Conservation (phyloP, 2,329 filamentous ascomycete species). For the Hymenoscyphus fraxineus region DNA sequence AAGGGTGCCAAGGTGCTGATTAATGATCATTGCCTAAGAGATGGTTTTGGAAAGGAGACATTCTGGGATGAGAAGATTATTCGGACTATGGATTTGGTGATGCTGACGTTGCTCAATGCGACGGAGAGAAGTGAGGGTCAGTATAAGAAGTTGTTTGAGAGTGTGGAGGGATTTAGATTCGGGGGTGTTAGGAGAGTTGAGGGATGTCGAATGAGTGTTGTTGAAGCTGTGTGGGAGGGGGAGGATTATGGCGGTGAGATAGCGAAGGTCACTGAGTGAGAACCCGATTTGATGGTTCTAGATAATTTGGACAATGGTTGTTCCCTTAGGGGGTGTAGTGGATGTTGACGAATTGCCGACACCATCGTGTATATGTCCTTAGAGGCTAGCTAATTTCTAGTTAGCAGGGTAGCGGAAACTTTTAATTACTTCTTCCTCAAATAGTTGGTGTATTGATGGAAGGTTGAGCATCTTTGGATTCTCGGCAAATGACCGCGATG, state of each 20-base stretch:
- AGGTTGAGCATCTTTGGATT: no score
- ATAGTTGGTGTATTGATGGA: no score
- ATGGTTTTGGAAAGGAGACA: conserved; percentile 34
- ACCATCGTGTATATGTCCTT: no score
- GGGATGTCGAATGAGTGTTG: conserved; percentile 45
- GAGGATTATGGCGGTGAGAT: conserved; percentile 18
- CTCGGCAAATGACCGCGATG: no score
- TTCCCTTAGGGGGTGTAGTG: no score
- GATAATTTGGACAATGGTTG: neutral
- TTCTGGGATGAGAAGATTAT: conserved; percentile 47
- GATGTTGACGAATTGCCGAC: no score
- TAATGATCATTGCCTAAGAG: conserved; percentile 44
- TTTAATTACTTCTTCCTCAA: no score
- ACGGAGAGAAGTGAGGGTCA: conserved; percentile 47
- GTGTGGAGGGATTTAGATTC: conserved; percentile 43
- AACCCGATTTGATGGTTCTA: neutral
- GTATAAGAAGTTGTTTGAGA: conserved; percentile 45
- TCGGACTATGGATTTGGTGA: conserved; percentile 48
- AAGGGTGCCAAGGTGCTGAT: conserved; percentile 27
- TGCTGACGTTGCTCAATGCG: conserved; percentile 50
- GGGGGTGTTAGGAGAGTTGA: conserved; percentile 41
- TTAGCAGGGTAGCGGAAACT: no score
- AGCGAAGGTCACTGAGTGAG: neutral
- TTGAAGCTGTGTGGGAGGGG: conserved; percentile 46
- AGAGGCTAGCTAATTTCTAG: no score